Evolutionary conservation across 2,329 filamentous ascomycete species (phyloP).

Genomic region (Lachnellula suecica): DNA sequence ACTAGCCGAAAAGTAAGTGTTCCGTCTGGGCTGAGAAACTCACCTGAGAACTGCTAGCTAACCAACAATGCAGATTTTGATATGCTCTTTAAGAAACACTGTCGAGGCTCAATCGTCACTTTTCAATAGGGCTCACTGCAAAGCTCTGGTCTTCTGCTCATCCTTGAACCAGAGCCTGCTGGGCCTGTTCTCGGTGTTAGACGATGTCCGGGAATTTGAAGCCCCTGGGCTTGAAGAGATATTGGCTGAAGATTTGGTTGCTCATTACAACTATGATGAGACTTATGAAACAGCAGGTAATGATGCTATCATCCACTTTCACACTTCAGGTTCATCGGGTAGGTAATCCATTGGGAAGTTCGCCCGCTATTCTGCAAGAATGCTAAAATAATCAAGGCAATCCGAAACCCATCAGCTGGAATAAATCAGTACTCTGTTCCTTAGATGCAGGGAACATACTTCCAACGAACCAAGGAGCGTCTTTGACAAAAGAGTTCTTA

Average conservation of each 20-base stretch:
- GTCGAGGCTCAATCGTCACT: constrained; percentile 34
- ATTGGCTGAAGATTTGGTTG: constrained; percentile 19
- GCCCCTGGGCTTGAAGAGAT: constrained; percentile 33
- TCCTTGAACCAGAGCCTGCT: constrained; percentile 1
- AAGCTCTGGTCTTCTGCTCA: constrained; percentile 12
- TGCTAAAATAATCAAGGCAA: constrained; percentile 33
- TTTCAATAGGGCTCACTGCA: constrained; percentile 33
- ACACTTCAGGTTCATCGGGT: constrained; percentile 39
- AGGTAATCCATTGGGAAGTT: background rate
- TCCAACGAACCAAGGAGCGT: constrained; percentile 6
- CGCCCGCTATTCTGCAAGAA: background rate
- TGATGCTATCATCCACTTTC: constrained; percentile 39
- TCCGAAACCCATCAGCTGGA: constrained; percentile 40
- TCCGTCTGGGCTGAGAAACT: too few species aligned
- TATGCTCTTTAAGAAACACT: constrained; percentile 38
- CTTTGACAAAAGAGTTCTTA: background rate
- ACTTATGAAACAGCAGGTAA: constrained; percentile 35
- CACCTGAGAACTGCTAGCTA: too few species aligned
- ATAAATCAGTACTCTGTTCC: constrained; percentile 34
- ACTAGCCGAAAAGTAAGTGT: too few species aligned
- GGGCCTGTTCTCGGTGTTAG: background rate
- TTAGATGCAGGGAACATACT: constrained; percentile 32
- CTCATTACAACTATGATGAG: too few species aligned
- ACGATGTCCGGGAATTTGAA: constrained; percentile 23
- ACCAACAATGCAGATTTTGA: too few species aligned